These are phyloP conservation scores for Coriaria nepalensis DNA, from an alignment of 306 rosid species.

Conservation along the genomic window DNA sequence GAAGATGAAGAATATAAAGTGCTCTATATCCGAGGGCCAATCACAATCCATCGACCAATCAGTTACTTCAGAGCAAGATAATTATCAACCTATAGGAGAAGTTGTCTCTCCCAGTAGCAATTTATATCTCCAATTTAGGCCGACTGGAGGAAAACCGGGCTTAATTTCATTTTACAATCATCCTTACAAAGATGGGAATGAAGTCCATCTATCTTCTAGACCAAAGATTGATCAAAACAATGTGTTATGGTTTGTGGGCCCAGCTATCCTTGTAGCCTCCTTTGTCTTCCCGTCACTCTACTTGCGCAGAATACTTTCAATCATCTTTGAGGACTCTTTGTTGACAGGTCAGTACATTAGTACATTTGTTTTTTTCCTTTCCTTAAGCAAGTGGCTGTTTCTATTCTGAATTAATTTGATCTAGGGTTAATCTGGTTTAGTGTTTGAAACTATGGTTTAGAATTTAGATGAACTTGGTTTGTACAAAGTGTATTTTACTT, in stretches of 20 bases:
- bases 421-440: too few relatives aligned
- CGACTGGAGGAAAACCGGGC: constrained; percentile 73
- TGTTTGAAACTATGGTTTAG: too few relatives aligned
- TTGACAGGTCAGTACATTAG: constrained; percentile 52
- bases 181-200: constrained; percentile 40
- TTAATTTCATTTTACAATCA: constrained; percentile 62
- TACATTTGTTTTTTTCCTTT: not conserved
- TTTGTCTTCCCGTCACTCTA: constrained; percentile 90
- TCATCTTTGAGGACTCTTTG: constrained; percentile 86
- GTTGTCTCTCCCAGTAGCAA: constrained; percentile 27
- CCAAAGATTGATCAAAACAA: constrained; percentile 35
- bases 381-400: not conserved
- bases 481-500: too few relatives aligned
- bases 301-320: constrained; percentile 62
- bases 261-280: constrained; percentile 83
- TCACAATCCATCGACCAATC: constrained; percentile 27
- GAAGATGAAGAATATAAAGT: constrained; percentile 28
- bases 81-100: constrained; percentile 13
- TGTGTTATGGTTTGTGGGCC: constrained; percentile 75
- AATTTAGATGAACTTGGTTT: too few relatives aligned
- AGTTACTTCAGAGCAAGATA: constrained; percentile 35
- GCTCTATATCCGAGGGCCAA: constrained; percentile 61
- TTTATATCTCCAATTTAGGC: constrained; percentile 28
- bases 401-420: not conserved
- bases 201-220: constrained; percentile 17